Base-by-base conservation (phyloP, 805 yeast genomes). In the Ogataea nakhonphanomensis region DNA sequence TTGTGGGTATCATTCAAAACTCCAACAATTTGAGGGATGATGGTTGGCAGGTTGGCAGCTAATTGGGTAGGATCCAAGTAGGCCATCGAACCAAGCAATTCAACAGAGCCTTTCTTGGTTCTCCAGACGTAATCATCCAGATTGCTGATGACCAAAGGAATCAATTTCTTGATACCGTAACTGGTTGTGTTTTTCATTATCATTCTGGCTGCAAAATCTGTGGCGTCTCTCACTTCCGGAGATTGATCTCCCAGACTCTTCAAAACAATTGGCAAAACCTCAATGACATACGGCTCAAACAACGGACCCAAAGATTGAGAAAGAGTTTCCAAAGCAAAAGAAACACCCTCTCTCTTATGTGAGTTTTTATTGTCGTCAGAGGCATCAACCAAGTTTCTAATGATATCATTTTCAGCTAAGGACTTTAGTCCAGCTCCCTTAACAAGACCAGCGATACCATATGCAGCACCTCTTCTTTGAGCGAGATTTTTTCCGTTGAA, bases 31-130 rank as follows among this genome's bases (percentile, higher is more conserved):
- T 91, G 95, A 1, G 99, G 99, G 45, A 93, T 87, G 66, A 93
- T 91, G 0, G 80, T 79, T 0, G 96, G 84, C 52, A 93, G 70
- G 0, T 96, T 88, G 0, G 90, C 76, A 2, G 97, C 88, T 50
- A 93, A 71, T 59, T 93, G 99, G 2, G 93, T 74, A 3, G 99
- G 99, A 56, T 91, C 96, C 46, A 93, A 72, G 61, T 89, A 93
- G 0, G 99, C 99, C 99, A 93, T 93, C 17, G 96, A 81, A 64
- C 99, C 99, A 33, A 93, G 74, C 37, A 93, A 67, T 60, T 93
- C 98, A 13, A 93, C 98, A 6, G 98, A 86, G 4, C 98, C 99
- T 65, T 89, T 87, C 67, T 93, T 93, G 0, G 95, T 79, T 66
- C 99, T 76, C 99, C 99, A 93, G 0, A 95, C 83, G 41, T 82